phyloP scores from a whole-genome alignment of 2,329 filamentous ascomycete species.

The Cladobotryum mycophilum region DNA sequence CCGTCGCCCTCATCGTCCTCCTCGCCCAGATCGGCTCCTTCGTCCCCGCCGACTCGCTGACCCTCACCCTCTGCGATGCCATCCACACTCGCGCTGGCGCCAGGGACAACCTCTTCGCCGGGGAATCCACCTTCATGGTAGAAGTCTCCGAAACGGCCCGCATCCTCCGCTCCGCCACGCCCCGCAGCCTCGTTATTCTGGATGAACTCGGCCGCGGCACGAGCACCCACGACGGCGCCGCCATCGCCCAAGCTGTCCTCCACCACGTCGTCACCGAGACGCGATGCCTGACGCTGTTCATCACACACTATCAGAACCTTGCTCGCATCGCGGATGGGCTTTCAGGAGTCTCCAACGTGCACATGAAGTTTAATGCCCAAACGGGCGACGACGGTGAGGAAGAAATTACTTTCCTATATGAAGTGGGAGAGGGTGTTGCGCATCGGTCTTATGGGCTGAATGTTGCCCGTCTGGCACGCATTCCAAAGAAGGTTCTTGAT shows the following conservation, averaged over 20 bases:
- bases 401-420: conserved; percentile 90
- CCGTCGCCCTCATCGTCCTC: conserved; percentile 83
- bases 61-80: conserved; percentile 78
- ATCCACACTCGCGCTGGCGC: conserved; percentile 96
- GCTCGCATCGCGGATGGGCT: conserved; percentile 64
- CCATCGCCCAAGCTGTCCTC: conserved; percentile 88
- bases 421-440: conserved; percentile 83
- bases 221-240: conserved; percentile 90
- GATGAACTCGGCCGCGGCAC: conserved; percentile 94
- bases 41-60: conserved; percentile 71
- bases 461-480: conserved; percentile 77
- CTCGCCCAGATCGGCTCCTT: conserved; percentile 94
- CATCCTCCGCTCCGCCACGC: conserved; percentile 83
- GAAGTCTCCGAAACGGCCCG: conserved; percentile 88
- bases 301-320: conserved; percentile 94
- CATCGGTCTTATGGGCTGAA: conserved; percentile 93
- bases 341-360: conserved; percentile 71
- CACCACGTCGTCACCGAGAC: conserved; percentile 73
- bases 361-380: conserved; percentile 74
- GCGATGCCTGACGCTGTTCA: conserved; percentile 80
- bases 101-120: conserved; percentile 90
- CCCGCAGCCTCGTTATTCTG: conserved; percentile 78
- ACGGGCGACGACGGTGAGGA: conserved; percentile 48
- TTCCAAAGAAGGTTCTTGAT: conserved; percentile 71
- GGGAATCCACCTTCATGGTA: conserved; percentile 97